Evolutionary conservation across 768 basidiomycete species (phyloP).

Genomic region (Lactifluus subvellereus): DNA sequence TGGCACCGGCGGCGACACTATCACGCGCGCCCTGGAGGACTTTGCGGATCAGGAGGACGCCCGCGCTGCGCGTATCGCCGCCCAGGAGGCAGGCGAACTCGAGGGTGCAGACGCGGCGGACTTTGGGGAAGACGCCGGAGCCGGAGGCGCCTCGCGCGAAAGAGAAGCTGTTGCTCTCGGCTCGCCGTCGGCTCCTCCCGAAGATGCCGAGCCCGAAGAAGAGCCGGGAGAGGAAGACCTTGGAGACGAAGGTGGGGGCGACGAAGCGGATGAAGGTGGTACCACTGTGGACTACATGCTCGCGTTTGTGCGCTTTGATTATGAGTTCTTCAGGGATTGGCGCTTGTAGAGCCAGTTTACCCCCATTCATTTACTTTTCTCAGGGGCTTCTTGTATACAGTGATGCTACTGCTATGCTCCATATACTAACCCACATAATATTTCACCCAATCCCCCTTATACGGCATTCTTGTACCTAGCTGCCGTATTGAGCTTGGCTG

Average conservation of each 20-base stretch:
- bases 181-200: conserved; percentile 5
- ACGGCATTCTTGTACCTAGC: background rate
- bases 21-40: conserved; percentile 73
- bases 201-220: conserved; percentile 14
- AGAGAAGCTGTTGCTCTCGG: conserved; percentile 18
- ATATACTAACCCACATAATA: background rate
- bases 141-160: background rate
- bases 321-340: conserved; percentile 71
- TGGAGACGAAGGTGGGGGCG: conserved; percentile 33
- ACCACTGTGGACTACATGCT: conserved; percentile 86
- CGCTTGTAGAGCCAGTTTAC: conserved; percentile 37
- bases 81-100: conserved; percentile 61
- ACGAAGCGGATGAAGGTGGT: conserved; percentile 51
- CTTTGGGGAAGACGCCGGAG: conserved; percentile 46
- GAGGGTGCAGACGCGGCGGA: conserved; percentile 80
- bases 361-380: background rate
- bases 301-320: conserved; percentile 51
- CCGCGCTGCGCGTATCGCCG: conserved; percentile 71
- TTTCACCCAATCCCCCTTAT: background rate
- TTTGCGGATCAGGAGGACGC: conserved; percentile 88
- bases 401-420: background rate
- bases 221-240: conserved; percentile 27
- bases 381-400: background rate
- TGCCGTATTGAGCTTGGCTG: background rate
- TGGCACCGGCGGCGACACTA: conserved; percentile 40